Percentiles rank a stretch among this genome's conserved stretches.
These are phyloP conservation scores for Schizopora paradoxa DNA, from an alignment of 1,284 basidiomycete species.

Conservation along the genomic window DNA sequence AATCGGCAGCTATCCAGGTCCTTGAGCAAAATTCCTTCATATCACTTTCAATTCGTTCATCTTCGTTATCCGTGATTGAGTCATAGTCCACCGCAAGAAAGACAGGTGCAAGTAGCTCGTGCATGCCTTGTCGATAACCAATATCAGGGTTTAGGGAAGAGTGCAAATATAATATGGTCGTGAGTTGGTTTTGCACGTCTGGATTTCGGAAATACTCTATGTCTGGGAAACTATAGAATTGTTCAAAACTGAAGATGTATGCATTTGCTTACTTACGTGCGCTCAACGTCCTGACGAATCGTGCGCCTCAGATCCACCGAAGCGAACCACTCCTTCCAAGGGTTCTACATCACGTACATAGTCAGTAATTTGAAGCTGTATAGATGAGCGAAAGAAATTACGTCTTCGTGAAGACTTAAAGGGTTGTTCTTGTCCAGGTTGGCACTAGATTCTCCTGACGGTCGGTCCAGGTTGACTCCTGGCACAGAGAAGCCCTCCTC, in stretches of 20 bases:
- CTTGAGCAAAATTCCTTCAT: constrained; percentile 60
- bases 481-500: constrained; percentile 59
- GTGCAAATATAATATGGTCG: constrained; percentile 82
- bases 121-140: constrained; percentile 95
- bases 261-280: constrained; percentile 58
- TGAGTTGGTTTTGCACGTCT: constrained; percentile 72
- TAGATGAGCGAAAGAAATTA: constrained; percentile 24
- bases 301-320: constrained; percentile 81
- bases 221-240: constrained; percentile 74
- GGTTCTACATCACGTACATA: constrained; percentile 50
- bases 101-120: constrained; percentile 84
- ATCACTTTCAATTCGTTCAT: constrained; percentile 24
- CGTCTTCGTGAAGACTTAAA: constrained; percentile 77
- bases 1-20: constrained; percentile 74
- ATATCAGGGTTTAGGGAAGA: constrained; percentile 71
- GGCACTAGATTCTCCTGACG: constrained; percentile 29
- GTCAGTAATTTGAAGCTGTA: constrained; percentile 6
- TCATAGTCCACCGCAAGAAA: constrained; percentile 82
- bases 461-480: constrained; percentile 38
- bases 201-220: constrained; percentile 78
- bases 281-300: constrained; percentile 87
- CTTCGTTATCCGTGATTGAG: constrained; percentile 45
- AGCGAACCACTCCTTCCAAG: constrained; percentile 90
- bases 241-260: constrained; percentile 8
- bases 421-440: constrained; percentile 79